Evolutionary conservation across 2,329 filamentous ascomycete species (phyloP).

Genomic region (Teratosphaeria pseudoeucalypti): DNA sequence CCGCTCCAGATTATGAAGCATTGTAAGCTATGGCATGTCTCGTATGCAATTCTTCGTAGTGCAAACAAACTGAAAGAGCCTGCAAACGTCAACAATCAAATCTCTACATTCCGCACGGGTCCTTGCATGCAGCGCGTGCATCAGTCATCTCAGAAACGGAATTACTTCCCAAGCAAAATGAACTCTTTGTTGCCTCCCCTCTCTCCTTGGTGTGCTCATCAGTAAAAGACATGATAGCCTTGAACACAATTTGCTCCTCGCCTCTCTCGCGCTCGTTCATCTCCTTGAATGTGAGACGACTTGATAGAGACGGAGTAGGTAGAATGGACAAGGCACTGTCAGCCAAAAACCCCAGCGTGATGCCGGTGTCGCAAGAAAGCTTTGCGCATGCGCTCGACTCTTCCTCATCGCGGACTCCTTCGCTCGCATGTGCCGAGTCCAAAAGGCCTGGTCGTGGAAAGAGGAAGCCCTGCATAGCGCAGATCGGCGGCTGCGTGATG

Average conservation of each 20-base stretch:
- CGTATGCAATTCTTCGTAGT: not conserved
- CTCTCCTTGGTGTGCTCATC: constrained; percentile 6
- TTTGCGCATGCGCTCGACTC: constrained; percentile 10
- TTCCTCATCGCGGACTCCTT: not conserved
- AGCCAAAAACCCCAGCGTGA: constrained; percentile 21
- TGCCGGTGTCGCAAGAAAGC: constrained; percentile 19
- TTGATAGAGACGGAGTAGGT: not conserved
- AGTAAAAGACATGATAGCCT: constrained; percentile 19
- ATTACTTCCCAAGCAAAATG: not conserved
- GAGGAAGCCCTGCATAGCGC: constrained; percentile 17
- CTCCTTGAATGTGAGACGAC: not conserved
- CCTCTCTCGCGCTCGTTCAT: not conserved
- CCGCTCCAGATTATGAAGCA: not conserved
- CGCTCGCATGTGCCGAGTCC: not conserved
- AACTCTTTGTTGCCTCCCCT: not conserved
- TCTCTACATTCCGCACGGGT: not conserved
- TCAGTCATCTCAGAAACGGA: not conserved
- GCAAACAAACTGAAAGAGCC: not conserved
- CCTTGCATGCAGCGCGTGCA: not conserved
- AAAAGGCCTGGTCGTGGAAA: not conserved
- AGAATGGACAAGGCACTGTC: constrained; percentile 15
- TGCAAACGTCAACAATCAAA: not conserved
- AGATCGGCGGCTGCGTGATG: constrained; percentile 17
- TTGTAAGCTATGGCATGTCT: not conserved
- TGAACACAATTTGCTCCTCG: constrained; percentile 12